A percentile compares a stretch with the other conserved stretches of the same genome.
Conservation (phyloP, 163 green algal genomes). For the Picocystis sp. region DNA sequence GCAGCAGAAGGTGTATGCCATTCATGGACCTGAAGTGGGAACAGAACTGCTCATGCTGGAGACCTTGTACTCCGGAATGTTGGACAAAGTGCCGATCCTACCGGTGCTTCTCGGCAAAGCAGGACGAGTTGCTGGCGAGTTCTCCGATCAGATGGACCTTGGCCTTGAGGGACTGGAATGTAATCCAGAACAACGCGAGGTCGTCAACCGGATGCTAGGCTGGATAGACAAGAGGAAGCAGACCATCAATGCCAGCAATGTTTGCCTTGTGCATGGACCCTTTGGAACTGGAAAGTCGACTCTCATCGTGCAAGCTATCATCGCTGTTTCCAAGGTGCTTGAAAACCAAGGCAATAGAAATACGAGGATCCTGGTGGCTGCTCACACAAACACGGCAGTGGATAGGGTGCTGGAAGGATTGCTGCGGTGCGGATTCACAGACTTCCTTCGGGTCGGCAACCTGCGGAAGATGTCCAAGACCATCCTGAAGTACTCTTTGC, state of each 20-base stretch:
- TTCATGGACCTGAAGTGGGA: conserved; percentile 38
- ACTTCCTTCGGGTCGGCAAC: conserved; percentile 66
- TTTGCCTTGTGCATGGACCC: conserved; percentile 64
- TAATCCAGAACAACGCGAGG: too few species aligned
- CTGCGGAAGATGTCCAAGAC: conserved; percentile 46
- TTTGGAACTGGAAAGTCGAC: conserved; percentile 67
- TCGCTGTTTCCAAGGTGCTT: conserved; percentile 28
- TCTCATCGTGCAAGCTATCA: conserved; percentile 57
- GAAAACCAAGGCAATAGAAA: neutral
- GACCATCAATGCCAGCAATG: neutral
- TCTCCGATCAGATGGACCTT: too few species aligned
- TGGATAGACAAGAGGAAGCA: too few species aligned
- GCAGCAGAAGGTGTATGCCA: conserved; percentile 17
- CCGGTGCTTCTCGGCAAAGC: too few species aligned
- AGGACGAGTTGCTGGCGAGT: too few species aligned
- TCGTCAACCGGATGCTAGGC: too few species aligned
- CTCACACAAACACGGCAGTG: conserved; percentile 79
- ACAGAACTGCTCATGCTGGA: conserved; percentile 29
- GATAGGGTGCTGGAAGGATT: conserved; percentile 59
- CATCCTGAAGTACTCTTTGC: conserved; percentile 56
- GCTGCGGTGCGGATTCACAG: conserved; percentile 38
- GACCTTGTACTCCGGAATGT: too few species aligned
- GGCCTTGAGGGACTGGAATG: too few species aligned
- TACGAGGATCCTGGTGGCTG: conserved; percentile 35
- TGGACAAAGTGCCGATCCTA: too few species aligned